Percentiles rank a stretch among this genome's conserved stretches.
These are phyloP conservation scores for Corylus avellana DNA, from an alignment of 306 rosid species.

Conservation along the genomic window DNA sequence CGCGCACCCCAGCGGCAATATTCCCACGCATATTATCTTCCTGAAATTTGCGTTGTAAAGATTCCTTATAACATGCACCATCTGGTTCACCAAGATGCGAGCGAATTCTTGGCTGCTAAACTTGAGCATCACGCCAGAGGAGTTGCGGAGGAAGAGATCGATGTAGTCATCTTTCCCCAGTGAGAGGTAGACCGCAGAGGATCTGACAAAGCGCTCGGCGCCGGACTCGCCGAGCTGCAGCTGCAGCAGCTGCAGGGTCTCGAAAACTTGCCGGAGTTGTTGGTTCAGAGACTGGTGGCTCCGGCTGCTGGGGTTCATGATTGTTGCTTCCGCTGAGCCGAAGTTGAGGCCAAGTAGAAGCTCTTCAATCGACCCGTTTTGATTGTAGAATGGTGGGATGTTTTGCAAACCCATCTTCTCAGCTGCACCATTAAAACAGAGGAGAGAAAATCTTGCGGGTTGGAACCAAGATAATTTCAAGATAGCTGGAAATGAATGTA, in stretches of 20 bases:
- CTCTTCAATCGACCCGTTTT: slow-evolving; percentile 64
- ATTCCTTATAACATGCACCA: slow-evolving; percentile 59
- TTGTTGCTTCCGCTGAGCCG: slow-evolving; percentile 82
- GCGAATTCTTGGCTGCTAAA: slow-evolving; percentile 36
- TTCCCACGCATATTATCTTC: slow-evolving; percentile 75
- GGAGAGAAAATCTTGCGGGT: too few species aligned
- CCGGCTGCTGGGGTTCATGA: slow-evolving; percentile 59
- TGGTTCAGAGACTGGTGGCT: slow-evolving; percentile 83
- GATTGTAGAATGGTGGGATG: slow-evolving; percentile 55
- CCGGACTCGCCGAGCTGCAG: slow-evolving; percentile 46
- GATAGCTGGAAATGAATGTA: too few species aligned
- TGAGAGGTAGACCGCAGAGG: slow-evolving; percentile 72
- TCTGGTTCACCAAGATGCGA: slow-evolving; percentile 59
- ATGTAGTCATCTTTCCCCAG: slow-evolving; percentile 82
- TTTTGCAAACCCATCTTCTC: slow-evolving; percentile 62
- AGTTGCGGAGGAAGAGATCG: slow-evolving; percentile 46
- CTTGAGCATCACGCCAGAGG: slow-evolving; percentile 32
- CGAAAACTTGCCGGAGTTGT: slow-evolving; percentile 78
- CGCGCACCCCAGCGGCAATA: slow-evolving; percentile 72
- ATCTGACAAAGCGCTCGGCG: slow-evolving; percentile 50
- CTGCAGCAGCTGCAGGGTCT: slow-evolving; percentile 65
- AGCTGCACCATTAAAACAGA: slow-evolving; percentile 33
- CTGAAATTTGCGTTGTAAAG: slow-evolving; percentile 63
- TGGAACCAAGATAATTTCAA: too few species aligned
- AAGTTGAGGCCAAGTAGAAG: slow-evolving; percentile 64